phyloP scores from a whole-genome alignment of 371 early-diverging fungal species.

The Neoconidiobolus thromboides region DNA sequence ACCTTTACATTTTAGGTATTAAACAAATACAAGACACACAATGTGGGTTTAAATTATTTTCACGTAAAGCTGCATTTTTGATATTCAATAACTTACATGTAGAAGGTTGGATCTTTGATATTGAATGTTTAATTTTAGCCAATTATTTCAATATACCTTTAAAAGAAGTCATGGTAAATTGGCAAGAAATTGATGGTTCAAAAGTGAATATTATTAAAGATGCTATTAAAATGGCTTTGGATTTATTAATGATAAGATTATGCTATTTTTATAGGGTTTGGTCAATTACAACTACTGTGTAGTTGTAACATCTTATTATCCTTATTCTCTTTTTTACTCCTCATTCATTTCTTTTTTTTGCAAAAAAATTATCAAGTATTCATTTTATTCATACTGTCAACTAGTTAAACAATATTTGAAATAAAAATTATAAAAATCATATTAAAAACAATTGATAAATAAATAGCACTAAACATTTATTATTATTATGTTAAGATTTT shows the following conservation, averaged over 20 bases:
- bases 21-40: slow-evolving; percentile 79
- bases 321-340: too few species aligned
- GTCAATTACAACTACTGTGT: slow-evolving; percentile 11
- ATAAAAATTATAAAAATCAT: too few species aligned
- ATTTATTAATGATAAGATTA: slow-evolving; percentile 66
- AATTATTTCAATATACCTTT: slow-evolving; percentile 42
- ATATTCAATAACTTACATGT: slow-evolving; percentile 84
- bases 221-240: slow-evolving; percentile 73
- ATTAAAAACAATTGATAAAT: too few species aligned
- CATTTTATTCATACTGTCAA: too few species aligned
- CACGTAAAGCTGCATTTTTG: slow-evolving; percentile 48
- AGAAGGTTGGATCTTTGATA: slow-evolving; percentile 92
- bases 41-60: slow-evolving; percentile 90
- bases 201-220: slow-evolving; percentile 76
- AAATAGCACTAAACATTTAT: too few species aligned
- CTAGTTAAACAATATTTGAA: too few species aligned
- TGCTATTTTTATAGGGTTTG: slow-evolving; percentile 74
- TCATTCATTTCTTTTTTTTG: too few species aligned
- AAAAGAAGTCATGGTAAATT: slow-evolving; percentile 72
- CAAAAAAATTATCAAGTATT: too few species aligned
- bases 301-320: too few species aligned
- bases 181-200: slow-evolving; percentile 92
- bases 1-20: slow-evolving; percentile 66
- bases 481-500: too few species aligned
- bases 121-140: slow-evolving; percentile 78